These are phyloP conservation scores for Neurospora pannonica DNA, from an alignment of 495 filamentous ascomycete genomes.

Conservation along the genomic window DNA sequence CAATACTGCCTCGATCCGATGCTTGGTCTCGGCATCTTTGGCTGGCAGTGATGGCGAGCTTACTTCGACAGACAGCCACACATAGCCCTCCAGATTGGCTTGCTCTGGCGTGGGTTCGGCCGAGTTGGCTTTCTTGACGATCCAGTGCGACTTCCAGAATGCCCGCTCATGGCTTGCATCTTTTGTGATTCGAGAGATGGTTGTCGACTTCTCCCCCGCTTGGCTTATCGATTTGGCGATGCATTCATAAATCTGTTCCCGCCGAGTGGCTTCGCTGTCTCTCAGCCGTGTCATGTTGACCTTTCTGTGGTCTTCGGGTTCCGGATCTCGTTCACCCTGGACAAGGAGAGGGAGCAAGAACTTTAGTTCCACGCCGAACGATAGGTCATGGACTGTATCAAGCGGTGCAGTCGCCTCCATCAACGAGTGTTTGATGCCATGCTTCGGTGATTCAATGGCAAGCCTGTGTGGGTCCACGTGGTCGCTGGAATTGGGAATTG, in stretches of 20 bases:
- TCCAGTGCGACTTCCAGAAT: conserved; percentile 21
- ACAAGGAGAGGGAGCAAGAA: conserved; percentile 7
- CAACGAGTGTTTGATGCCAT: background rate
- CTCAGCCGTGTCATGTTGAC: background rate
- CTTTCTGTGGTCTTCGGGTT: background rate
- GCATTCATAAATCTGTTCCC: conserved; percentile 4
- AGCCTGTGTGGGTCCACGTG: background rate
- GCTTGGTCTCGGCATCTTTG: conserved; percentile 4
- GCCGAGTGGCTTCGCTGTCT: background rate
- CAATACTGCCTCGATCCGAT: conserved; percentile 12
- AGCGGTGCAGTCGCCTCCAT: background rate
- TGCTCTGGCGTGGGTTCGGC: conserved; percentile 13
- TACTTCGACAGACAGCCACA: conserved; percentile 23
- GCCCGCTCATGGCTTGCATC: conserved; percentile 9
- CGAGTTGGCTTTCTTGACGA: conserved; percentile 26
- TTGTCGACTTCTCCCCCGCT: conserved; percentile 10
- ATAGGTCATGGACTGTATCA: conserved; percentile 1
- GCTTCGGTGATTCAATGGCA: background rate
- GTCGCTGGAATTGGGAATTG: background rate
- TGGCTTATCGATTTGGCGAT: conserved; percentile 15
- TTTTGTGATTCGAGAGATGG: conserved; percentile 4
- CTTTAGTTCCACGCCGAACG: conserved; percentile 4
- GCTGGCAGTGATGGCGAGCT: conserved; percentile 18
- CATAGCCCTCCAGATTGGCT: conserved; percentile 4
- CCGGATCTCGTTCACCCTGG: background rate